Percentiles rank a stretch among this genome's conserved stretches.
Evolutionary conservation across 257 asterid species (phyloP).

Genomic region (Jasminum sambac): DNA sequence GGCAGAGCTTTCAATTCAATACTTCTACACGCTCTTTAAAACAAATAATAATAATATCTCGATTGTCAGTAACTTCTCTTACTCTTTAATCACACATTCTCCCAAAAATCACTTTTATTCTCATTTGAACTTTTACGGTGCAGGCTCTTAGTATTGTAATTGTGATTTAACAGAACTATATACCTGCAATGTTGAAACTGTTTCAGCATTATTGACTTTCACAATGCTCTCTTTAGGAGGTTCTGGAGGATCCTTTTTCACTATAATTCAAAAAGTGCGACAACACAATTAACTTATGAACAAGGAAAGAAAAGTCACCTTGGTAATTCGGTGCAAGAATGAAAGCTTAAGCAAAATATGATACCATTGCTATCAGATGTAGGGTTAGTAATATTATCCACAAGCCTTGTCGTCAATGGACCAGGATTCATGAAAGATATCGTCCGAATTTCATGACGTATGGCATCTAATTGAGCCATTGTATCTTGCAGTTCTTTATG

Average conservation of each 20-base stretch:
- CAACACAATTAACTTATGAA: slow-evolving; percentile 19
- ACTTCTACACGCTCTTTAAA: too few species aligned
- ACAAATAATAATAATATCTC: too few species aligned
- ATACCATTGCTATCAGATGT: slow-evolving; percentile 42
- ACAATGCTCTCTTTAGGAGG: slow-evolving; percentile 34
- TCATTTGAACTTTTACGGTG: too few species aligned
- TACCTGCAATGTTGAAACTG: slow-evolving; percentile 50
- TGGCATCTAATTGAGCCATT: slow-evolving; percentile 82
- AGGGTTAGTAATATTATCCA: slow-evolving; percentile 52
- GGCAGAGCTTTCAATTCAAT: too few species aligned
- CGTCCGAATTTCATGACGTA: slow-evolving; percentile 74
- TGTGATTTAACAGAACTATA: slow-evolving; percentile 1
- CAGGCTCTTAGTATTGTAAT: neutral
- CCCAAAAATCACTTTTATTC: too few species aligned
- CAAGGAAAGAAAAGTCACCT: slow-evolving; percentile 1
- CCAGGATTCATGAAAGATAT: slow-evolving; percentile 78
- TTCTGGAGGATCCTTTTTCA: slow-evolving; percentile 35
- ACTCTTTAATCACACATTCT: too few species aligned
- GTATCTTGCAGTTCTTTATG: slow-evolving; percentile 91
- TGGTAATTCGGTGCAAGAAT: slow-evolving; percentile 10
- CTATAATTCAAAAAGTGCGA: slow-evolving; percentile 24
- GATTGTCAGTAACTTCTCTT: too few species aligned
- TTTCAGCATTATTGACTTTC: slow-evolving; percentile 33
- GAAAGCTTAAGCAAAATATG: slow-evolving; percentile 16
- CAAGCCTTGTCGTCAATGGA: slow-evolving; percentile 63